Base-by-base conservation (phyloP, 371 early-diverging fungal genomes). In the Mucor velutinosus region DNA sequence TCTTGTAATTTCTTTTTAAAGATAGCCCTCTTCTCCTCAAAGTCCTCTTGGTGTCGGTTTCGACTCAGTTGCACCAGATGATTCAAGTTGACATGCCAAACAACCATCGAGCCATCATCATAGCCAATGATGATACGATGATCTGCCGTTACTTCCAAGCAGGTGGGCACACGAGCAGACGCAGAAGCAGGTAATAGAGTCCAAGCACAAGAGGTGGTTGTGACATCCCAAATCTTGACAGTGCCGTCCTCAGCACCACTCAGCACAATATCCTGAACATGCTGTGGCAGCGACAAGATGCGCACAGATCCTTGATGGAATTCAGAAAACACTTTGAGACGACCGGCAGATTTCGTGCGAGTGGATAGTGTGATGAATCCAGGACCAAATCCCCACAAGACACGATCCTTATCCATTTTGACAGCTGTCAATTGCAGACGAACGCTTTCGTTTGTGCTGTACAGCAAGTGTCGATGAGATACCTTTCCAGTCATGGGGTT, bases 211-310 rank as follows among this genome's bases (percentile, higher is more conserved):
- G 73, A 53, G 14, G 61, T 58, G 0, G 78, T 64, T 0, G 63
- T 7, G 0, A 79, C 63, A 70, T 80, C 76, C 84, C 84, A 84
- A 0, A 84, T 58, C 23, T 78, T 79, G 2, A 83, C 66, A 1
- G 65, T 43, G 7, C 81, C 81, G 62, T 83, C 82, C 5, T 77
- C 75, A 3, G 76, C 78, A 32, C 79, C 86, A 72, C 86, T 85
- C 3, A 78, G 21, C 0, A 80, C 74, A 6, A 75, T 56, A 33
- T 76, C 76, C 3, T 70, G 73, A 3, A 59, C 25, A 56, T 68
- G 58, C 0, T 65, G 33, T 15, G 81, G 77, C 19, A 80, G 49
- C 4, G 70, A 71, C 17, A 85, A 43, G 0, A 74, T 57, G 0
- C 71, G 62, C 4, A 85, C 79, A 27, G 79, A 63, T 0, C 79